These are phyloP conservation scores for Fusarium papillatum DNA, from an alignment of 2,329 filamentous ascomycete genomes.

Conservation along the genomic window DNA sequence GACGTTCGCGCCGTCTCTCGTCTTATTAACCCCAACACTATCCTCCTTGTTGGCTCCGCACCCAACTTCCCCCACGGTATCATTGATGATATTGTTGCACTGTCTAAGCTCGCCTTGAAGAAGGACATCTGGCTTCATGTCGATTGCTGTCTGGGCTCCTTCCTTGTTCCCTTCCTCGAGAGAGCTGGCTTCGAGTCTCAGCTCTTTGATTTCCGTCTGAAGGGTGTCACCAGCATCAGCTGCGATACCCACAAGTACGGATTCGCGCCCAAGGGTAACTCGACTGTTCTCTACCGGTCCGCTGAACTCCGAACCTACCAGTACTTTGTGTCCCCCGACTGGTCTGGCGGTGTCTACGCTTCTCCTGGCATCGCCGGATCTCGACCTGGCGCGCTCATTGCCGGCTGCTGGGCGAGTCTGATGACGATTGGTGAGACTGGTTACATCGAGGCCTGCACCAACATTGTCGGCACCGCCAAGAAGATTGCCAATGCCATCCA, in stretches of 20 bases:
- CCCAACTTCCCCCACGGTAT: conserved; percentile 99
- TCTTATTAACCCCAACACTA: conserved; percentile 93
- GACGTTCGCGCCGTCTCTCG: conserved; percentile 83
- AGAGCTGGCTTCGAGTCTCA: conserved; percentile 93
- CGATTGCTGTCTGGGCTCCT: conserved; percentile 97
- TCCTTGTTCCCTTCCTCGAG: conserved; percentile 92
- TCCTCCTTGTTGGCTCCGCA: conserved; percentile 93
- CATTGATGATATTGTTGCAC: conserved; percentile 90
- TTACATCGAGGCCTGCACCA: conserved; percentile 87
- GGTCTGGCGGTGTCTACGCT: conserved; percentile 96
- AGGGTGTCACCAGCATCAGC: conserved; percentile 94
- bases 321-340: conserved; percentile 96
- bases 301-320: conserved; percentile 86
- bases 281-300: conserved; percentile 90
- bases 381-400: conserved; percentile 92
- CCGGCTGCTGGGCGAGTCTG: conserved; percentile 94
- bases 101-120: conserved; percentile 86
- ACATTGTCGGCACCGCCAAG: conserved; percentile 90
- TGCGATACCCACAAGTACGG: conserved; percentile 99
- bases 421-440: conserved; percentile 90
- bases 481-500: conserved; percentile 83
- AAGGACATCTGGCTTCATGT: conserved; percentile 92
- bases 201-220: conserved; percentile 93
- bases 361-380: conserved; percentile 93
- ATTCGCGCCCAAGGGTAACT: conserved; percentile 98